Evolutionary conservation across 1,139 yeast species (phyloP), one percentile per base, ranked within the genome.

Genomic region (Diutina siamensis): DNA sequence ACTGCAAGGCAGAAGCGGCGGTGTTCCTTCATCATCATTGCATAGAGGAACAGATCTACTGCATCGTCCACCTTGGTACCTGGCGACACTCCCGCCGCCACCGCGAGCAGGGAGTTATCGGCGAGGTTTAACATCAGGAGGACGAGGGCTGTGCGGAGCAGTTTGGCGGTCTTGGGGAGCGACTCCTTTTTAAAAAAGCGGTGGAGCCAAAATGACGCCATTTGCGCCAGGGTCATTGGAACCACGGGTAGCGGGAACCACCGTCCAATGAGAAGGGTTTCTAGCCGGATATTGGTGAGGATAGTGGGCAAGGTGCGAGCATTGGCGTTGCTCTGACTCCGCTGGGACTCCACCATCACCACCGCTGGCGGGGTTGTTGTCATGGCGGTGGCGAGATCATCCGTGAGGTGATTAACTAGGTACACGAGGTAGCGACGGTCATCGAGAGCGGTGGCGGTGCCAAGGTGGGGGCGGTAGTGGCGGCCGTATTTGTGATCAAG

Each of bases 161-260:
- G 21, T 27, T 38, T 38, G 12, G 42, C 21, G 13, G 31, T 25
- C 15, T 38, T 38, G 7, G 42, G 42, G 2, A 38, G n/a, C 12
- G 32, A 15, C 12, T 9, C 9, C 7, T 25, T 22, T n/a, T 17
- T 9, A 38, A 38, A 15, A 17, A 25, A 38, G n/a, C 42, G 42
- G 10, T 38, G 31, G 42, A 38, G 42, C 42, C 42, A 38, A 15
- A 25, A 38, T n/a, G 18, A n/a, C n/a, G 42, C 32, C 42, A 38
- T 38, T 25, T 38, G 42, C 8, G 21, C 32, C 42, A 38, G 42
- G n/a, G 42, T 38, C 33, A 38, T 25, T 13, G 42, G 42, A 8
- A 22, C 20, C 4, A 22, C 42, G 13, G 22, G 12, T 13, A n/a
- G 8, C 3, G 42, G 42, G 8, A 15, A 38, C 21, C 19, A 25